phyloP scores from a whole-genome alignment of 2,329 filamentous ascomycete genomes.

The Monosporascus ibericus region DNA sequence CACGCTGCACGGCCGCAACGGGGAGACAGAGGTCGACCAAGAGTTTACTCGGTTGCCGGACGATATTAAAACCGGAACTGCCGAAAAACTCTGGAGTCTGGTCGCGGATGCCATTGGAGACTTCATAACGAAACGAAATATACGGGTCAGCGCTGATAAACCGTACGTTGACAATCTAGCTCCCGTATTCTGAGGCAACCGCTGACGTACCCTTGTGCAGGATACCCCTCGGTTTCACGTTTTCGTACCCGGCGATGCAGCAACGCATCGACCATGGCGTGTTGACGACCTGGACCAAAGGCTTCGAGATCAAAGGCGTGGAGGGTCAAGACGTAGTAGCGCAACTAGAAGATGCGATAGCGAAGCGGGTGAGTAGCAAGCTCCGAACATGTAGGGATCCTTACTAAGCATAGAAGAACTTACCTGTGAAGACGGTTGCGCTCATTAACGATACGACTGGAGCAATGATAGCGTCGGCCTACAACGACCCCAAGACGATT shows the following conservation, averaged over 20 bases:
- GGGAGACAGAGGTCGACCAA: constrained; percentile 59
- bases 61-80: constrained; percentile 58
- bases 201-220: too few relatives aligned
- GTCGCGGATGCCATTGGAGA: too few relatives aligned
- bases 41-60: constrained; percentile 65
- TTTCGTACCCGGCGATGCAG: constrained; percentile 66
- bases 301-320: constrained; percentile 66
- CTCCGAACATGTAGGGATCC: constrained; percentile 15
- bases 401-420: too few relatives aligned
- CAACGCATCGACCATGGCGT: constrained; percentile 65
- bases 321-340: constrained; percentile 64
- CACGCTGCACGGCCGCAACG: constrained; percentile 49
- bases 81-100: constrained; percentile 60
- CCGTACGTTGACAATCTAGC: too few relatives aligned
- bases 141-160: too few relatives aligned
- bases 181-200: too few relatives aligned
- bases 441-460: constrained; percentile 49
- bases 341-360: constrained; percentile 46
- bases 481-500: constrained; percentile 64
- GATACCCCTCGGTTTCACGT: constrained; percentile 57
- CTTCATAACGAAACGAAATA: too few relatives aligned
- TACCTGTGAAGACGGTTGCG: too few relatives aligned
- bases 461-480: constrained; percentile 67
- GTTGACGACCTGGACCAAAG: constrained; percentile 69
- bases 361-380: constrained; percentile 14